A percentile compares a stretch with the other conserved stretches of the same genome.
phyloP scores from a whole-genome alignment of 305 asterid species.

The Solanum hybrid region DNA sequence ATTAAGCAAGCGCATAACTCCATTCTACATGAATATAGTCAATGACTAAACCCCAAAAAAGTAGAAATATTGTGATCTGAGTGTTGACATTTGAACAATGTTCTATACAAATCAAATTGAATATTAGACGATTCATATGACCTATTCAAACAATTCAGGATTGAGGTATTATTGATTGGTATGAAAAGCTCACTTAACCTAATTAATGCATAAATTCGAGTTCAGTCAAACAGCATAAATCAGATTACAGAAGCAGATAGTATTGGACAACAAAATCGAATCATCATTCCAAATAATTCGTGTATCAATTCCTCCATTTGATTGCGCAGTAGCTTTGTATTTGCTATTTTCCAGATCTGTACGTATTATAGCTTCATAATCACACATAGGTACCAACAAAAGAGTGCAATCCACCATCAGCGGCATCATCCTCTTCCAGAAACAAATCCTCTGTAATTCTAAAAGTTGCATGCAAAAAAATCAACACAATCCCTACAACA shows the following conservation, averaged over 20 bases:
- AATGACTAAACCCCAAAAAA: background rate
- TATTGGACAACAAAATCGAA: background rate
- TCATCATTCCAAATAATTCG: background rate
- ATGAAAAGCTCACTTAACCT: background rate
- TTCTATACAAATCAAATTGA: background rate
- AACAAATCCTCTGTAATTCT: conserved; percentile 63
- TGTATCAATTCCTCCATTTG: background rate
- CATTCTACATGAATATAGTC: background rate
- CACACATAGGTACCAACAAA: conserved; percentile 29
- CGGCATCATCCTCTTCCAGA: conserved; percentile 53
- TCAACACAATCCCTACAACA: conserved; percentile 28
- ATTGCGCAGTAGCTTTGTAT: background rate
- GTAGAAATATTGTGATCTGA: background rate
- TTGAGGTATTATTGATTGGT: background rate
- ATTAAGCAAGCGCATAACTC: background rate
- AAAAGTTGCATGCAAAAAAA: conserved; percentile 43
- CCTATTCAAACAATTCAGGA: background rate
- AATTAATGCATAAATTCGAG: background rate
- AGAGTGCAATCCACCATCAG: conserved; percentile 44
- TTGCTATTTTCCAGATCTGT: background rate
- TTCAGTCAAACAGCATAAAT: background rate
- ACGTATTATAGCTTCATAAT: background rate
- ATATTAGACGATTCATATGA: background rate
- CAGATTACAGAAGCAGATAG: background rate
- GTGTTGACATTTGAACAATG: background rate